Evolutionary conservation across 2,329 filamentous ascomycete species (phyloP).

Genomic region (Hypoxylon sp.): DNA sequence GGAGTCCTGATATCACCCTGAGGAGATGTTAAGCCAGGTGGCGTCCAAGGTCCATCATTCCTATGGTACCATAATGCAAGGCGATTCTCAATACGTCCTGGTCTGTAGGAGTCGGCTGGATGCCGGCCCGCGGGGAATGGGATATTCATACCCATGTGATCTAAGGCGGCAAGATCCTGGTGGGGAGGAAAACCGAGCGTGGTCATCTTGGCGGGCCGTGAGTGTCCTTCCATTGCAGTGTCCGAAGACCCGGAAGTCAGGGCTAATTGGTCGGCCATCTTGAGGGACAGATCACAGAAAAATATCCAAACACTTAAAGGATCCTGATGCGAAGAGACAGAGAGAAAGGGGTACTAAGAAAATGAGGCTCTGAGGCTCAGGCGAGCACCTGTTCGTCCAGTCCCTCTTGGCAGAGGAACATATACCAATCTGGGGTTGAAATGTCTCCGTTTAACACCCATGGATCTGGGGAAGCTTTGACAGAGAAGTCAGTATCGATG

Average conservation of each 20-base stretch:
- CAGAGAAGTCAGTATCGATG: conserved; percentile 22
- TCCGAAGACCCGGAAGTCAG: conserved; percentile 45
- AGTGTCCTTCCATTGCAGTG: conserved; percentile 42
- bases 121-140: conserved; percentile 26
- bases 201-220: conserved; percentile 45
- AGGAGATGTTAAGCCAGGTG: conserved; percentile 54
- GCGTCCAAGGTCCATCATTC: conserved; percentile 63
- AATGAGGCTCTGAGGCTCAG: conserved; percentile 18
- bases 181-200: conserved; percentile 34
- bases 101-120: conserved; percentile 17
- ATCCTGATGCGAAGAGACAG: conserved; percentile 4
- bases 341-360: conserved; percentile 24
- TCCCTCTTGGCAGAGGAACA: conserved; percentile 7
- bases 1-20: conserved; percentile 53
- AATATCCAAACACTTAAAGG: conserved; percentile 11
- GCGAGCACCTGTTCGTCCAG: conserved; percentile 18
- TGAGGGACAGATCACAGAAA: conserved; percentile 13
- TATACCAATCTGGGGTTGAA: conserved; percentile 12
- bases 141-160: conserved; percentile 33
- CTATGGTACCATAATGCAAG: conserved; percentile 57
- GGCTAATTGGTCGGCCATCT: conserved; percentile 43
- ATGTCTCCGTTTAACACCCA: neutral
- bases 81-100: conserved; percentile 38
- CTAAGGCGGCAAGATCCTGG: conserved; percentile 40
- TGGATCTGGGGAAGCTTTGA: conserved; percentile 7